Evolutionary conservation across 2,329 filamentous ascomycete species (phyloP), one percentile per base, ranked within the genome.

Genomic region (Claviceps citrina): DNA sequence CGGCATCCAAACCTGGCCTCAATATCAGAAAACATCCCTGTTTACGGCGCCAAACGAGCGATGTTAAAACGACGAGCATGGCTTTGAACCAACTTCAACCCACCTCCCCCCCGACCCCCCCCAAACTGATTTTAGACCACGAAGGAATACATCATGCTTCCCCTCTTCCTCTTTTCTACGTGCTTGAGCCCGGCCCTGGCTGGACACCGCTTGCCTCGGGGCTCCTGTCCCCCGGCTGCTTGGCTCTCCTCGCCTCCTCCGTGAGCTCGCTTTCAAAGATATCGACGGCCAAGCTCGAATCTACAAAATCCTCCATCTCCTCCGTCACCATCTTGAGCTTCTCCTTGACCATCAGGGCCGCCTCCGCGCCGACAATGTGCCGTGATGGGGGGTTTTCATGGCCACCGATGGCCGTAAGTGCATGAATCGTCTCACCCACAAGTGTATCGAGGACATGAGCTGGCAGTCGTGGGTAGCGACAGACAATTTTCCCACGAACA

Each of bases 301-400:
- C 85, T 22, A 94, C 81, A 59, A 96, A 96, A 49, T 96, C 91
- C 58, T 96, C 91, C 42, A 96, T 64, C 63, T 96, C 91, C 57
- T 96, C 87, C 46, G 85, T 93, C 3, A 95, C 84, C 2, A 86
- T 95, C 65, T 93, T 94, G 41, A 98, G 65, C 63, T 96, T 96
- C 62, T 96, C 91, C 58, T 89, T 93, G 30, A 96, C 89, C 31
- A 83, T 83, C 5, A 76, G 71, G 10, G 89, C 81, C 1, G 84
- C 89, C 58, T 96, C 91, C 40, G 81, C 76, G 0, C 91, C 89
- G 2, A 96, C 87, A 51, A 96, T 95, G 56, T 96, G 89, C 25
- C 91, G 70, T 1, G 86, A 84, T 0, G 91, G 91, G 2, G 91
- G 91, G 57, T 96, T 96, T 55, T 95, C 87, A 56, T 95, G 87